A percentile compares a stretch with the other conserved stretches of the same genome.
Conservation (phyloP, 164 flowering plant genomes). For the Brasenia schreberi region DNA sequence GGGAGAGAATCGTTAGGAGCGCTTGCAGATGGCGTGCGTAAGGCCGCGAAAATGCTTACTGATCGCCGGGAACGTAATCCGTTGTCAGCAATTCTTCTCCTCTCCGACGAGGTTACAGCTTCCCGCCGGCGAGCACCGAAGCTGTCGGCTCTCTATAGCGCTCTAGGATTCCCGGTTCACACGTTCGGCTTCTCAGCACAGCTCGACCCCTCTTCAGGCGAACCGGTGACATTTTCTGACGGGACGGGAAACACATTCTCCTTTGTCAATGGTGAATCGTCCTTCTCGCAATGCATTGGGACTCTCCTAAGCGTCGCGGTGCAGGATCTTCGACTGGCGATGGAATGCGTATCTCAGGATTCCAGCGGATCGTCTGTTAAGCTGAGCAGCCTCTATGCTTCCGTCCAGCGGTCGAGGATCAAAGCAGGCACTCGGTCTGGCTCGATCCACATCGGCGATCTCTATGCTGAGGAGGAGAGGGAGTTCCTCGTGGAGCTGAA, state of each 20-base stretch:
- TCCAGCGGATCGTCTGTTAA: background rate
- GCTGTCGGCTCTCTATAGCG: background rate
- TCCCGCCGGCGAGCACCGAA: background rate
- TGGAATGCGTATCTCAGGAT: background rate
- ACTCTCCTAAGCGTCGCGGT: background rate
- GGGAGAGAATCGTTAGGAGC: background rate
- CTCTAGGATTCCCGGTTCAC: background rate
- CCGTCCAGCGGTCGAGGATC: background rate
- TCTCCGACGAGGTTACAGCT: background rate
- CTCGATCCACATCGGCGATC: slow-evolving; percentile 1
- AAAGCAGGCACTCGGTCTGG: background rate
- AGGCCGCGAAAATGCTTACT: background rate
- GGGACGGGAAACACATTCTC: slow-evolving; percentile 1
- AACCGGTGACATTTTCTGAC: background rate
- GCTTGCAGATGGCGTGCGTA: background rate
- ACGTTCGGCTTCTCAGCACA: background rate
- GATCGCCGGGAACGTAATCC: slow-evolving; percentile 1
- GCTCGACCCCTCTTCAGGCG: background rate
- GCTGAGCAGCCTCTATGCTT: background rate
- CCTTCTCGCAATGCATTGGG: background rate
- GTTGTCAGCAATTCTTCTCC: background rate
- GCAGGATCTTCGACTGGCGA: background rate
- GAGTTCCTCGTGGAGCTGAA: slow-evolving; percentile 2
- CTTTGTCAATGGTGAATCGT: background rate
- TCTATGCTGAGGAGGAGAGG: slow-evolving; percentile 1